These are phyloP conservation scores for Tetrapyrgos nigripes DNA, from an alignment of 1,284 basidiomycete species.

Conservation along the genomic window DNA sequence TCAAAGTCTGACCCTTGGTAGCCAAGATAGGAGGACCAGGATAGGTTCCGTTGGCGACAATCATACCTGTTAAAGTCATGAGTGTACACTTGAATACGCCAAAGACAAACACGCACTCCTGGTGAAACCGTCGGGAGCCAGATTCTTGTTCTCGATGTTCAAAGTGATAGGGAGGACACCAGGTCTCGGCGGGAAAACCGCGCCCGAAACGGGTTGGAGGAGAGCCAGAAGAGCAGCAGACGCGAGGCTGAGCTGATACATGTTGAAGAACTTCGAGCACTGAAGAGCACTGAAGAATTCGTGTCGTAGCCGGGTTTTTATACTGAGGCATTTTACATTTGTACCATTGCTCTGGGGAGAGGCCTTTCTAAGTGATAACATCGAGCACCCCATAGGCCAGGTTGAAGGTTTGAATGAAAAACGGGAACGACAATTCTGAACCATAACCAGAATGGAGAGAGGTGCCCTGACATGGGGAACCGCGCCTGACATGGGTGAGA, in stretches of 20 bases:
- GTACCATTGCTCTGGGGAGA: too few relatives aligned
- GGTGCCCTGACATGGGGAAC: too few relatives aligned
- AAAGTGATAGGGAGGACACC: constrained; percentile 20
- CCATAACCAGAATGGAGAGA: too few relatives aligned
- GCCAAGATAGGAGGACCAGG: constrained; percentile 29
- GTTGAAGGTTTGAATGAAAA: too few relatives aligned
- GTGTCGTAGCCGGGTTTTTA: too few relatives aligned
- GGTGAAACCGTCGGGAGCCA: constrained; percentile 35
- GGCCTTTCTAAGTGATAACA: too few relatives aligned
- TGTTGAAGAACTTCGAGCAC: neutral
- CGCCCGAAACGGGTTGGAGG: neutral
- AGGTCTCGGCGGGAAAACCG: neutral
- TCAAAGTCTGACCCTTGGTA: constrained; percentile 28
- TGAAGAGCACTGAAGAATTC: too few relatives aligned
- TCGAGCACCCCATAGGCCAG: too few relatives aligned
- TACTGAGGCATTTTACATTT: too few relatives aligned
- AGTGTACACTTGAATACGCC: neutral
- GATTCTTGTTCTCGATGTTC: constrained; percentile 31
- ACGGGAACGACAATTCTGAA: too few relatives aligned
- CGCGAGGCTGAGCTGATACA: neutral
- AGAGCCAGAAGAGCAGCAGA: neutral
- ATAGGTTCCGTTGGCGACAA: constrained; percentile 16
- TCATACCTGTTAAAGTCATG: neutral
- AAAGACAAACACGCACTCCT: constrained; percentile 23
- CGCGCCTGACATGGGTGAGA: too few relatives aligned